These are phyloP conservation scores for Exophiala xenobiotica DNA, from an alignment of 2,329 filamentous ascomycete genomes.

Conservation along the genomic window DNA sequence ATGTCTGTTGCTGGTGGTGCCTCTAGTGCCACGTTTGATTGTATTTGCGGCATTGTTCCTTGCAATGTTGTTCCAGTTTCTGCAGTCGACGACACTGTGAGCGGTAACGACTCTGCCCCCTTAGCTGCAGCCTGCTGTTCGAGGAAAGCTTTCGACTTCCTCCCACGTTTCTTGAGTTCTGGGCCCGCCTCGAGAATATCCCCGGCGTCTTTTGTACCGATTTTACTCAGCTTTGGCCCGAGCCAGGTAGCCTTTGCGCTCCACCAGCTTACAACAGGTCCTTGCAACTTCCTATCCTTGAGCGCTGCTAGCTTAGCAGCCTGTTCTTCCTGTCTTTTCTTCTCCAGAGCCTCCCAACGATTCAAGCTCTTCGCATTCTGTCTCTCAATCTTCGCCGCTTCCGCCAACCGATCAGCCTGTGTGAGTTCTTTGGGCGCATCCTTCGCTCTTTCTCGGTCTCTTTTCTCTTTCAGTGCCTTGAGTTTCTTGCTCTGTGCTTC, in stretches of 20 bases:
- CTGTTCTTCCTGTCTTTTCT: slow-evolving; percentile 79
- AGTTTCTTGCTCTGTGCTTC: slow-evolving; percentile 49
- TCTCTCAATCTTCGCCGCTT: slow-evolving; percentile 80
- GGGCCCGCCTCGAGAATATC: slow-evolving; percentile 13
- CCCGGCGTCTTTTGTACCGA: slow-evolving; percentile 19
- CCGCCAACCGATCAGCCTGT: slow-evolving; percentile 78
- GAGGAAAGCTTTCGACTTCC: slow-evolving; percentile 28
- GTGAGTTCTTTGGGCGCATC: slow-evolving; percentile 79
- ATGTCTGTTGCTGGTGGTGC: too few relatives aligned
- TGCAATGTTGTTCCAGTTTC: too few relatives aligned
- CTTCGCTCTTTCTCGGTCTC: slow-evolving; percentile 65
- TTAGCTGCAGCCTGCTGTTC: slow-evolving; percentile 24
- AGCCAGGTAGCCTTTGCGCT: slow-evolving; percentile 85
- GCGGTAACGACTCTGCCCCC: not conserved
- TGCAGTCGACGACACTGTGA: too few relatives aligned
- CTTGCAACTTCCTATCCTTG: slow-evolving; percentile 80
- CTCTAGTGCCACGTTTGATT: too few relatives aligned
- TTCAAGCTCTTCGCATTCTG: slow-evolving; percentile 87
- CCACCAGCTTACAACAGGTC: slow-evolving; percentile 88
- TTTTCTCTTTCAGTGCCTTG: slow-evolving; percentile 60
- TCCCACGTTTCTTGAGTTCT: slow-evolving; percentile 28
- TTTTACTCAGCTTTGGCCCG: slow-evolving; percentile 57
- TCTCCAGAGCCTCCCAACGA: slow-evolving; percentile 91
- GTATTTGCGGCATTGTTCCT: too few relatives aligned
- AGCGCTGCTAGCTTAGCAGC: slow-evolving; percentile 80